Conservation (phyloP, 805 yeast species). For the Hanseniaspora guilliermondii region DNA sequence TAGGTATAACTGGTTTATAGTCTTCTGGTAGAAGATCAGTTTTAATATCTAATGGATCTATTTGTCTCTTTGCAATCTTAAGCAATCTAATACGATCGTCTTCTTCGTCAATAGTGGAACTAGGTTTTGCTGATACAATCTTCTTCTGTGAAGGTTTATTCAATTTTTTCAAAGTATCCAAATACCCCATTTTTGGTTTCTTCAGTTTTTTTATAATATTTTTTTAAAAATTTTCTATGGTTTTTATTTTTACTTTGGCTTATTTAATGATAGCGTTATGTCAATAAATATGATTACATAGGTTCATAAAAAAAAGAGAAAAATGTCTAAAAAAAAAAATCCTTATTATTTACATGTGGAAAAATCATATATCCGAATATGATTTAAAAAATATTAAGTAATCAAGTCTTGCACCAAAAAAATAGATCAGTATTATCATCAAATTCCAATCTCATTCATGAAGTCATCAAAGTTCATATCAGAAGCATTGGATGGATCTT, state of each 20-base stretch:
- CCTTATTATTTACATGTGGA: too few relatives aligned
- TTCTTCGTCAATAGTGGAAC: not conserved
- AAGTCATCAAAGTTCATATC: conserved; percentile 6
- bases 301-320: not conserved
- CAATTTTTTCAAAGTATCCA: conserved; percentile 4
- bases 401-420: not conserved
- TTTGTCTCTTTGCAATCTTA: not conserved
- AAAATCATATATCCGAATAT: too few relatives aligned
- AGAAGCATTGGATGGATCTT: not conserved
- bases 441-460: conserved; percentile 4
- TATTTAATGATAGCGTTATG: not conserved
- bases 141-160: not conserved
- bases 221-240: too few relatives aligned
- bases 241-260: not conserved
- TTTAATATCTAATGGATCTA: conserved; percentile 14
- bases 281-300: not conserved
- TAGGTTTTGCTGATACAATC: not conserved
- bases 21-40: conserved; percentile 21
- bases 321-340: not conserved
- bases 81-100: not conserved
- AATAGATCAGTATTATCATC: not conserved
- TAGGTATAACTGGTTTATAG: conserved; percentile 22
- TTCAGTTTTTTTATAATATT: too few relatives aligned
- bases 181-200: conserved; percentile 11
- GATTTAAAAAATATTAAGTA: too few relatives aligned